Base-by-base conservation (phyloP, 108 stramenopile species). In the Pseudonitzschia pungens region DNA sequence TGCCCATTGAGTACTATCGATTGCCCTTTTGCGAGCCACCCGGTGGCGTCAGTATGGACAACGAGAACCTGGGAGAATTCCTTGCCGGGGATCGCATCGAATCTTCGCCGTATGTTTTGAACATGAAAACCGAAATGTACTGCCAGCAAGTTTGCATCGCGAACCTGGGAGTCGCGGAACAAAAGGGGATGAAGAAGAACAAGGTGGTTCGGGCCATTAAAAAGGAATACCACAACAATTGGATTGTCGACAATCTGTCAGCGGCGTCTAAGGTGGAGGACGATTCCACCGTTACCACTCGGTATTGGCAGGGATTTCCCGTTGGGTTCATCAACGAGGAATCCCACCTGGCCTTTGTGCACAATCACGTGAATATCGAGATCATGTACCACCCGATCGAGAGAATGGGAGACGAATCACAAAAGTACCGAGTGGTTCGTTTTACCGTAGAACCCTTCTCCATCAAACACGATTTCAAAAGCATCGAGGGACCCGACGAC, bases 31-130 rank as follows among this genome's bases (percentile, higher is more conserved):
- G 99, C 85, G 73, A 76, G 31, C 98, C 99, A 40, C 83, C 78
- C 0, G 91, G 82, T 14, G 94, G 95, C 20, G 83, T 88, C 21
- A 83, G 84, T 63, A 83, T 83, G 80, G 89, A 91, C 75, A 83
- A 89, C 69, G 98, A 99, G 83, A 99, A 99, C 79, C 96, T 99
- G 42, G 99, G 99, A 5, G 98, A 99, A 81, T 97, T 98, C 78
- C 84, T 99, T 51, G 80, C 89, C 26, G 98, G 99, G 20, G 97
- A 99, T 72, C 91, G 96, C 62, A 98, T 99, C 74, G 94, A 99
- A 75, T 94, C 90, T 69, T 97, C 97, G 24, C 96, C 97, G 59
- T 99, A 98, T 87, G 69, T 84, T 48, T 76, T 99, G 57, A 74
- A 81, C 66, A 99, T 99, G 99, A 95, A 95, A 69, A 81, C 80